Base-by-base conservation (phyloP, 768 basidiomycete species). In the Pleurotus pulmonarius region DNA sequence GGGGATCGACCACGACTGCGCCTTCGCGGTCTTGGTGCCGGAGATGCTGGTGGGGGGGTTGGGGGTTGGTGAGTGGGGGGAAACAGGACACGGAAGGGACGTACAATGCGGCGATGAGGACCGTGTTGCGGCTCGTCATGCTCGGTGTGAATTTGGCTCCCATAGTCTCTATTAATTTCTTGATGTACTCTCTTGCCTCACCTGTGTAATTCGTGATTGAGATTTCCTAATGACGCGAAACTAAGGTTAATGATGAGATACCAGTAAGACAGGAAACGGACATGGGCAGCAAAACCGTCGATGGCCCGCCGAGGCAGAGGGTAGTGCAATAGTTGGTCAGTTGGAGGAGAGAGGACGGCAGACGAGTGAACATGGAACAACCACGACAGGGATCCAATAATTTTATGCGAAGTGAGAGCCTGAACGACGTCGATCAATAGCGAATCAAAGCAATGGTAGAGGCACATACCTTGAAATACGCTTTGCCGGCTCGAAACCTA, bases 171-270 rank as follows among this genome's bases (percentile, higher is more conserved):
- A 98, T 90, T 13, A 98, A 73, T 59, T 83, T 86, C 73, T 93
- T 93, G 49, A 98, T 77, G 64, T 95, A 95, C 52, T 96, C 94
- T 2, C 94, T 80, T 5, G 90, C 80, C 38, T 87, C 84, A 2
- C 94, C 94, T 0, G 90, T 89, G 66, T 94, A 96, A 65, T 95
- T 95, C 0, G 93, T 93, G 1, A 96, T 77, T 0, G 93, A 90
- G 55, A 96, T 85, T 61, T 83, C 77, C 90, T 93, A 58, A 34
- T 34, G 29, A 34, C 8, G 29, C 29, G 29, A 34, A 34, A 34
- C 3, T 34, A 3, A 34, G 29, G 11, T 11, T 4, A 9, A 11
- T 11, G 11, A 34, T 2, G 11, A 8, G 29, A 34, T 0, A 34
- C 11, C 9, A 3, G 29, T 34, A 1, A 34, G 29, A 34, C 29